Evolutionary conservation across 2,329 filamentous ascomycete species (phyloP), one percentile per base, ranked within the genome.

Genomic region (Macrophomina tecta): DNA sequence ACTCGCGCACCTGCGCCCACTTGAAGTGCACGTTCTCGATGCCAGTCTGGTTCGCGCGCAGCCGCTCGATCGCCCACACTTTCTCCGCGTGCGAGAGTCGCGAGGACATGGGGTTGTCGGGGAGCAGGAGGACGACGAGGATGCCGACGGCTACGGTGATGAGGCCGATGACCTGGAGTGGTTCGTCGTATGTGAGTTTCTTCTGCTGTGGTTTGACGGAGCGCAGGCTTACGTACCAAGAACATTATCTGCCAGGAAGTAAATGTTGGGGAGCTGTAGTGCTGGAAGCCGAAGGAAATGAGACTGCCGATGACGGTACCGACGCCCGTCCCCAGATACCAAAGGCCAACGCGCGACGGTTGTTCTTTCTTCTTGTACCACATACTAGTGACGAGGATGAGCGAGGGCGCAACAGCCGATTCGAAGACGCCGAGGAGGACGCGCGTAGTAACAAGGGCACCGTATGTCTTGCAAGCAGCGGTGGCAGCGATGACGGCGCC

Each of bases 1-100:
- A 85, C 70, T 89, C 86, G 16, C 85, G 81, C 1, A 90, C 80
- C 69, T 95, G 92, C 28, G 85, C 83, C 79, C 84, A 82, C 69
- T 90, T 90, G 77, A 90, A 91, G 69, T 90, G 84, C 69, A 88
- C 88, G 68, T 87, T 90, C 1, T 89, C 90, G 16, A 91, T 89
- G 0, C 91, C 91, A 68, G 91, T 91, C 74, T 92, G 88, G 71
- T 94, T 94, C 28, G 87, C 83, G 0, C 91, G 84, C 5, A 94
- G 86, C 0, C 91, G 84, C 69, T 92, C 91, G 32, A 93, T 81
- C 0, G 89, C 90, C 38, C 74, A 76, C 38, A 79, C 71, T 48
- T 80, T 77, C 65, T 82, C 79, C 28, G 72, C 73, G 30, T 78
- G 74, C 45, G 70, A 75, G 48, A 82, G 74, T 14, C 75, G 73